These are phyloP conservation scores for Fusarium sp. DNA, from an alignment of 2,329 filamentous ascomycete genomes.

Conservation along the genomic window DNA sequence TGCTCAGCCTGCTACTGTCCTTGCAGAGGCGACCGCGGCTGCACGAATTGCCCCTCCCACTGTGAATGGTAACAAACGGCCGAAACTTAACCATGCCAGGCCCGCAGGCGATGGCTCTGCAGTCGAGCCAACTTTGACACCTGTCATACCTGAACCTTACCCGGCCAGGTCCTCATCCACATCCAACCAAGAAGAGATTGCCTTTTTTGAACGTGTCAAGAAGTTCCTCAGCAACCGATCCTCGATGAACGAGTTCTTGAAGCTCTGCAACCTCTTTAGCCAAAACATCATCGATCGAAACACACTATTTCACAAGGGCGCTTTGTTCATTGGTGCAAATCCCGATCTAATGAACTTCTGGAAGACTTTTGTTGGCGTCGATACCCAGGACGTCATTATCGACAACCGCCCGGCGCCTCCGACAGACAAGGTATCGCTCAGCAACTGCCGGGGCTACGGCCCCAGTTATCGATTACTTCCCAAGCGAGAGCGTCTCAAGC, in stretches of 20 bases:
- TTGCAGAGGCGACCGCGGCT: slow-evolving; percentile 54
- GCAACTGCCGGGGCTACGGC: slow-evolving; percentile 93
- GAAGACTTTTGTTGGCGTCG: slow-evolving; percentile 82
- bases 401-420: slow-evolving; percentile 81
- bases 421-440: slow-evolving; percentile 85
- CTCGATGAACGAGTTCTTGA: slow-evolving; percentile 93
- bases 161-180: slow-evolving; percentile 76
- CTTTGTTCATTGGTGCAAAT: slow-evolving; percentile 86
- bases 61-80: slow-evolving; percentile 65
- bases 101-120: slow-evolving; percentile 65
- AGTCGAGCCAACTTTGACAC: slow-evolving; percentile 87
- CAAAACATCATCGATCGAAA: slow-evolving; percentile 91
- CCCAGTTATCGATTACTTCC: slow-evolving; percentile 94
- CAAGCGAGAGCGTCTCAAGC: slow-evolving; percentile 87
- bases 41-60: slow-evolving; percentile 45
- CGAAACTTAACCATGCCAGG: slow-evolving; percentile 78
- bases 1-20: slow-evolving; percentile 58
- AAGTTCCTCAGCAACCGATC: slow-evolving; percentile 95
- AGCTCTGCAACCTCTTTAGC: slow-evolving; percentile 94
- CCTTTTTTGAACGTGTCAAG: slow-evolving; percentile 96
- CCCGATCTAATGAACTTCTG: slow-evolving; percentile 90
- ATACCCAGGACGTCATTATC: slow-evolving; percentile 78
- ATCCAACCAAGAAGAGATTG: slow-evolving; percentile 85
- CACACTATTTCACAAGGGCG: slow-evolving; percentile 82
- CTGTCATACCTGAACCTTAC: slow-evolving; percentile 86